phyloP scores from a whole-genome alignment of 2,329 filamentous ascomycete species.

The Hypoxylon sp. region DNA sequence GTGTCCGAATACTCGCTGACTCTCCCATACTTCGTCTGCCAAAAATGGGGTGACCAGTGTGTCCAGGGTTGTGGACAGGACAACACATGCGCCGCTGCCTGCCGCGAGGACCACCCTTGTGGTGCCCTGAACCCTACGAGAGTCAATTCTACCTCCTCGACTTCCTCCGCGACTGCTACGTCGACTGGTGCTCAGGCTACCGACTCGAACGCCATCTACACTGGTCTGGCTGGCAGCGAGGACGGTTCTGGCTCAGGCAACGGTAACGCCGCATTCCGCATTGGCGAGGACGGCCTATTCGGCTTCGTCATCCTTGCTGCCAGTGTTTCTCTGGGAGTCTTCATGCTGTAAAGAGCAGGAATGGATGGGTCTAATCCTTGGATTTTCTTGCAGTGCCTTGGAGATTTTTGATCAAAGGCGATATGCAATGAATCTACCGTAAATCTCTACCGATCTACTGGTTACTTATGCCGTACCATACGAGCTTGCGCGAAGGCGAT shows the following conservation, averaged over 20 bases:
- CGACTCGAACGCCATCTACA: constrained; percentile 57
- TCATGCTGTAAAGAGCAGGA: constrained; percentile 34
- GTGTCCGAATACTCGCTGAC: constrained; percentile 83
- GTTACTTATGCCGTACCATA: neutral
- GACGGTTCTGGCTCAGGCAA: constrained; percentile 27
- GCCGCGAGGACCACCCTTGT: constrained; percentile 78
- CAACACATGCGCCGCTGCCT: constrained; percentile 71
- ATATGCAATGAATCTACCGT: constrained; percentile 1
- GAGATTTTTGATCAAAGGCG: neutral
- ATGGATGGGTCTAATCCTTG: constrained; percentile 3
- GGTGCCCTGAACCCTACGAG: constrained; percentile 76
- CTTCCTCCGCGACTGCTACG: constrained; percentile 54
- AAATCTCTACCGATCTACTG: constrained; percentile 7
- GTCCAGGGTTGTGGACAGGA: constrained; percentile 69
- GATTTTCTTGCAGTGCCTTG: neutral
- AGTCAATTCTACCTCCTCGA: constrained; percentile 68
- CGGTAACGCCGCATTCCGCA: constrained; percentile 38
- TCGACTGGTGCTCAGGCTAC: constrained; percentile 56
- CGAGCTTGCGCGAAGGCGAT: constrained; percentile 6
- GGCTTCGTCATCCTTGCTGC: constrained; percentile 42
- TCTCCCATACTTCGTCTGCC: constrained; percentile 83
- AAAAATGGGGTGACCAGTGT: constrained; percentile 79
- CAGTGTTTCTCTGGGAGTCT: constrained; percentile 40
- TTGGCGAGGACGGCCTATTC: constrained; percentile 41
- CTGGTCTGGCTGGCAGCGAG: constrained; percentile 50